Base-by-base conservation (phyloP, 1,284 basidiomycete species). In the Cystobasidiaceae sp. region DNA sequence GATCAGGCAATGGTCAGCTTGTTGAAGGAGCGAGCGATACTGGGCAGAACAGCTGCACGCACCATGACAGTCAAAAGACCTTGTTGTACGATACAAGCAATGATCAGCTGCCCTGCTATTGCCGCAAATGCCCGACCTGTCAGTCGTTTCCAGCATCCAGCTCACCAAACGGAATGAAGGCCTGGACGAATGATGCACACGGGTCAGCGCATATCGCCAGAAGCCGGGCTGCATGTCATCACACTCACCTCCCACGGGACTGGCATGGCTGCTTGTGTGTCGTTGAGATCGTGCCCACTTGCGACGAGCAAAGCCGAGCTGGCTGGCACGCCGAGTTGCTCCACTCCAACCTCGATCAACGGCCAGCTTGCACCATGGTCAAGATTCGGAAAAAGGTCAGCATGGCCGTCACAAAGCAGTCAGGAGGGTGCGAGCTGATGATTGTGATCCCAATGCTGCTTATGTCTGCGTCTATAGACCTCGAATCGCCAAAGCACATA, bases 141-240 rank as follows among this genome's bases (percentile, higher is more conserved):
- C 33, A 5, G 9, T 30, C 2, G 25, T 55, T 25, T 55, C 4
- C 23, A 17, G 46, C 34, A 61, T 17, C 44, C 25, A 33, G 28
- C 74, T 62, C 76, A 91, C 92, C 91, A 75, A 92, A 91, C 48
- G 92, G 92, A 81, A 96, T 89, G 72, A 93, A 82, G 50, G 92
- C 90, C 81, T 94, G 91, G 74, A 93, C 85, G 65, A 92, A 91
- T 91, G 68, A 52, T 44, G 37, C 13, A 17, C n/a, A 21, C 27
- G 32, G 28, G 34, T 52, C 37, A 48, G 52, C 49, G 13, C n/a
- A 17, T 43, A 9, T 6, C 27, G 21, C 27, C 15, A 30, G 30
- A 19, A 27, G 19, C 21, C 41, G 3, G 13, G 28, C 23, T 19
- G 30, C 15, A 32, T 17, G 23, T 7, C 7, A 19, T 2, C 8